Conservation (phyloP, 345 rosid species). For the Citrus unshiu region DNA sequence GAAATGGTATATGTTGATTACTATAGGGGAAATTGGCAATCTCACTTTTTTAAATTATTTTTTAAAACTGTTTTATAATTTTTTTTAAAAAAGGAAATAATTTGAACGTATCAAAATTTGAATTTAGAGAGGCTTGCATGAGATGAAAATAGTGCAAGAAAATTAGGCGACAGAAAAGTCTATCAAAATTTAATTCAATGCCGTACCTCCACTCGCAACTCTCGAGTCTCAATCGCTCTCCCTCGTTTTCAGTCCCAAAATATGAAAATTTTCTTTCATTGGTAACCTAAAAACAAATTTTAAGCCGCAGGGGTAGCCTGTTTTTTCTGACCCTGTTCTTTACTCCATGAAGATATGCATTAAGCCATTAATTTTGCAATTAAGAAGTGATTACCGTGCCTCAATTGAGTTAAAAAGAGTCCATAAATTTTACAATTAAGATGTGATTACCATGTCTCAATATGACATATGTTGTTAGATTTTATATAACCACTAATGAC, state of each 20-base stretch:
- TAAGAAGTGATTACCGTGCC: background rate
- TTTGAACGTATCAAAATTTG: background rate
- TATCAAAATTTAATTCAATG: background rate
- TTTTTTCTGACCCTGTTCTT: background rate
- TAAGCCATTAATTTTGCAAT: no score
- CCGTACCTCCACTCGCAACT: background rate
- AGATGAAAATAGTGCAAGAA: background rate
- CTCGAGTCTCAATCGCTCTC: no score
- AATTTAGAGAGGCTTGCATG: background rate
- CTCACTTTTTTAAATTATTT: no score
- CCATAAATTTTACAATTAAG: no score
- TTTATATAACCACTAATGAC: no score
- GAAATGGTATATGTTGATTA: no score
- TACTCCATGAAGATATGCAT: background rate
- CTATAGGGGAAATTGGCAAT: no score
- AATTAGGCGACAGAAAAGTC: background rate
- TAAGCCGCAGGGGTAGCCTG: background rate
- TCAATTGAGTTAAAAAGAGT: no score
- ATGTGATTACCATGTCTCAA: no score
- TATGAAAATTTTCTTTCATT: background rate
- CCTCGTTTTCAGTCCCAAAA: background rate
- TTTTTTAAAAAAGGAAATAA: no score
- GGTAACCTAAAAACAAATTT: background rate
- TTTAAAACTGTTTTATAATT: no score
- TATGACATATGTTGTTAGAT: no score